phyloP scores from a whole-genome alignment of 225 moss, liverwort and hornwort genomes.

The Pseudisothecium myosuroides region DNA sequence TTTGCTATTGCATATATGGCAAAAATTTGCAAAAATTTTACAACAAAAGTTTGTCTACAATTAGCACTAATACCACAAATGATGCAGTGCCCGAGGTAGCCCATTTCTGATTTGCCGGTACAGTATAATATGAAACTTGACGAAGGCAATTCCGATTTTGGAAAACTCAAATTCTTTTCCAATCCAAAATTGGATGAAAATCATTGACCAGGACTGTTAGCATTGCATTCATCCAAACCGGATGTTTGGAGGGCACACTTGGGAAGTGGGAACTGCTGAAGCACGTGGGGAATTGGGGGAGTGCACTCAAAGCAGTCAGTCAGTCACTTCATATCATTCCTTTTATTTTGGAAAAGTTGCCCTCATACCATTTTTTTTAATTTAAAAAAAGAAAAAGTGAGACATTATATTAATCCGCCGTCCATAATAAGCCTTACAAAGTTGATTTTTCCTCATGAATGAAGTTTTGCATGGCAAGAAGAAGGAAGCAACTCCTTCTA shows the following conservation, averaged over 20 bases:
- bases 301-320: background rate
- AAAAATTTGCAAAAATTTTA: too few relatives aligned
- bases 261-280: background rate
- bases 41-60: too few relatives aligned
- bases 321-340: background rate
- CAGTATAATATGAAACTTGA: background rate
- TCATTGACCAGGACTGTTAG: background rate
- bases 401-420: too few relatives aligned
- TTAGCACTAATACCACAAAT: background rate
- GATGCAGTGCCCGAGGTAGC: fast-evolving
- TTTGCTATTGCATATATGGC: too few relatives aligned
- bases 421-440: background rate
- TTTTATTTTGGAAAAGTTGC: background rate
- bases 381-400: background rate
- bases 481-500: background rate
- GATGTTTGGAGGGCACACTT: background rate
- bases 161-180: background rate
- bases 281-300: background rate
- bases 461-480: background rate
- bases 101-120: background rate
- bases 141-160: background rate
- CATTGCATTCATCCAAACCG: background rate
- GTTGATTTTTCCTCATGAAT: background rate
- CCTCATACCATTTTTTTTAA: background rate
- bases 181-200: background rate